Base-by-base conservation (phyloP, 225 moss, liverwort and hornwort species). In the Physcomitrellopsis africana region DNA sequence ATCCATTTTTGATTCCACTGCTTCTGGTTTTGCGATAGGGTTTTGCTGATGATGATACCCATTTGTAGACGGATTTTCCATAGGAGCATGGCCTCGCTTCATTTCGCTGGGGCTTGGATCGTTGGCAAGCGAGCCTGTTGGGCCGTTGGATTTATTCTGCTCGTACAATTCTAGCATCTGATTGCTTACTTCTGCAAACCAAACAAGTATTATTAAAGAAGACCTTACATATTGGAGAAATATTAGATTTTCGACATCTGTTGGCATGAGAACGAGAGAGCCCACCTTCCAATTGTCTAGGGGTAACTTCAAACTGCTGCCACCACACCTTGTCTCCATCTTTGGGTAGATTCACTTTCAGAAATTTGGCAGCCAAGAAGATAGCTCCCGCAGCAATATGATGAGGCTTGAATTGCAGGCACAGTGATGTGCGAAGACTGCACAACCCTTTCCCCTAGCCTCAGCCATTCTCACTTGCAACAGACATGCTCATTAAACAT, bases 341-440 rank as follows among this genome's bases (percentile, higher is more conserved):
- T 67, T 86, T 83, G 22, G 94, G 90, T 72, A 93, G 79, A 72
- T 94, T 94, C 76, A 99, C 92, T 76, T 95, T 99, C 11, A 99
- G 86, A 68, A 99, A 95, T 83, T 93, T 99, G 24, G 94, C 97
- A 62, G 97, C 93, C 54, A 99, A 87, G 78, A 99, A 94, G 76
- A 99, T 95, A 46, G 94, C 94, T 76, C 92, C 94, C 70, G 97
- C 94, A 73, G 93, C 94, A 68, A 99, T 99, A 51, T 99, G 94
- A 72, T 95, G 92, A 83, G 97, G 93, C 75, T 94, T 95, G 77
- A 99, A 99, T 81, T 99, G 97, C 82, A 94, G 85, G 86, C 97
- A 94, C 84, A 99, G 85, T 45, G 92, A 94, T 60, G 97, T 99
- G 73, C 92, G 90, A 83, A 99, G 87, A 87, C 94, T 97, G 94